A percentile compares a stretch with the other conserved stretches of the same genome.
Evolutionary conservation across 1,139 yeast genomes (phyloP).

Genomic region (Kodamaea anthophila): DNA sequence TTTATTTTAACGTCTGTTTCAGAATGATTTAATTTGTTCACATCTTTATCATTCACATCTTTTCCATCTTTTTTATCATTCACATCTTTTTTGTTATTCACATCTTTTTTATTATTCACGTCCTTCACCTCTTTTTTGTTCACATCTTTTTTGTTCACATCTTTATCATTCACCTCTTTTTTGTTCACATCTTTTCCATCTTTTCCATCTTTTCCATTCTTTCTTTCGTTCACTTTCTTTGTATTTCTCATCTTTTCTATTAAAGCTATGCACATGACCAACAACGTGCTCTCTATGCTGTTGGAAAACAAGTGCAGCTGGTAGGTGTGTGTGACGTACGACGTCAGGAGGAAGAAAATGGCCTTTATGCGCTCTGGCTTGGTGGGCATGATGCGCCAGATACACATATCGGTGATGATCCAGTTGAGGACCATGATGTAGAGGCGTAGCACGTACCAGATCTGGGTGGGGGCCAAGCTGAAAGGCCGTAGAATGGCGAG

Average conservation of each 20-base stretch:
- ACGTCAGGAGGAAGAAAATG: conserved; percentile 61
- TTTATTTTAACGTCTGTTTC: conserved; percentile 15
- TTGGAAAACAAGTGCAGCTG: conserved; percentile 90
- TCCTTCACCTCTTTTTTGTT: no score
- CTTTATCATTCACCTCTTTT: no score
- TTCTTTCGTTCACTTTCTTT: no score
- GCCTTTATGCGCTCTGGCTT: conserved; percentile 63
- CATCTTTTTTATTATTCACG: no score
- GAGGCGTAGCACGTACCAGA: conserved; percentile 55
- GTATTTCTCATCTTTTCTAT: conserved; percentile 41
- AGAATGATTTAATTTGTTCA: no score
- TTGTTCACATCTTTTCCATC: no score
- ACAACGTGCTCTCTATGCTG: conserved; percentile 68
- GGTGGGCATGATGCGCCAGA: conserved; percentile 45
- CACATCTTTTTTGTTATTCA: no score
- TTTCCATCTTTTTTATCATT: no score
- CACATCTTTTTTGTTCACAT: no score
- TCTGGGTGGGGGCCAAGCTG: conserved; percentile 33
- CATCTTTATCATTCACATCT: no score
- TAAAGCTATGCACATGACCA: conserved; percentile 51
- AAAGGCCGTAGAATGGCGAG: conserved; percentile 24
- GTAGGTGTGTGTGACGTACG: conserved; percentile 72
- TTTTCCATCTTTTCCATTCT: no score
- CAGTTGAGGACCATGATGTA: conserved; percentile 53
- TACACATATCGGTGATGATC: conserved; percentile 50